A percentile compares a stretch with the other conserved stretches of the same genome.
Conservation (phyloP, 139 green algal species). For the Pseudopediastrum boryanum region DNA sequence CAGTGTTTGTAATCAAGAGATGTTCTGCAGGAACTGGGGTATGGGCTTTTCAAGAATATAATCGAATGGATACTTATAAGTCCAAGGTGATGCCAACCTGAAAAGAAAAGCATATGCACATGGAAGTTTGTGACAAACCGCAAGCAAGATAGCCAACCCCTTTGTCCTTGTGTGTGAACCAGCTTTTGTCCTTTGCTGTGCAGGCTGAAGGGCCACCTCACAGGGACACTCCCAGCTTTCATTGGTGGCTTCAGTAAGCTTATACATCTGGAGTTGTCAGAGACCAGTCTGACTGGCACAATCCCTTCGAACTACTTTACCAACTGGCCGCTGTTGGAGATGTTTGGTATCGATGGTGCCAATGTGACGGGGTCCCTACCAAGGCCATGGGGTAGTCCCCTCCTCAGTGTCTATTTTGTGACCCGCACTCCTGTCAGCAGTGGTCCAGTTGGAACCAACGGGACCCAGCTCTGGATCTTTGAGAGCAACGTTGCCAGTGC, state of each 20-base stretch:
- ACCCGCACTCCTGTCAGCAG: constrained; percentile 11
- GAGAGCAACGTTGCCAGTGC: neutral
- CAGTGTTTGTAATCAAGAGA: too few species aligned
- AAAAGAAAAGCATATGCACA: too few species aligned
- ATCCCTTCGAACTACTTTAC: constrained; percentile 9
- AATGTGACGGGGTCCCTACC: constrained; percentile 26
- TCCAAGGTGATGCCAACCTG: too few species aligned
- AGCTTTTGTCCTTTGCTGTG: too few species aligned
- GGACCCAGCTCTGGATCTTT: neutral
- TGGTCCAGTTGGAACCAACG: neutral
- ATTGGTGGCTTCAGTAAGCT: neutral
- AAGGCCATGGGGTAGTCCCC: constrained; percentile 1
- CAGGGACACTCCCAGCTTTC: neutral
- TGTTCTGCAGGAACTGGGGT: too few species aligned
- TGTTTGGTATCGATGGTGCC: constrained; percentile 28
- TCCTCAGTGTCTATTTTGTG: constrained; percentile 1
- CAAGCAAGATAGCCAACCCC: neutral
- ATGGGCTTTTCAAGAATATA: too few species aligned
- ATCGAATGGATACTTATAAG: too few species aligned
- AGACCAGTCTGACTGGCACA: constrained; percentile 25
- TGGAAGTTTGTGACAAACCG: neutral
- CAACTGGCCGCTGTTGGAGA: neutral
- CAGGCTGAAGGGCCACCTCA: neutral
- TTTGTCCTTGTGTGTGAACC: neutral
- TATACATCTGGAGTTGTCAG: neutral